Conservation (phyloP, 371 early-diverging fungal genomes). For the Lichtheimia ornata region DNA sequence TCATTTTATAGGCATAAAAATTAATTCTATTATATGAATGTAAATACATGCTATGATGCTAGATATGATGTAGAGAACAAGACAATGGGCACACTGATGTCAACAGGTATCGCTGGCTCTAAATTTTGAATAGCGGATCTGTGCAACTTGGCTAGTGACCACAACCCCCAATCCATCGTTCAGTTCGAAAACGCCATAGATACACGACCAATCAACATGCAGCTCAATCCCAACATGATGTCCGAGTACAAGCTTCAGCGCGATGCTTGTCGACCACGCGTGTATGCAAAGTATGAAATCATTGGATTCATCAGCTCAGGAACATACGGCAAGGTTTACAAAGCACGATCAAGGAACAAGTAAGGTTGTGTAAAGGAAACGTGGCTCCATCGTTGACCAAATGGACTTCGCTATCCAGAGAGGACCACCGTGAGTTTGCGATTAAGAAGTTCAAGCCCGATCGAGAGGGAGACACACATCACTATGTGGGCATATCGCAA, state of each 20-base stretch:
- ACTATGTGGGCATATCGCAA: constrained; percentile 87
- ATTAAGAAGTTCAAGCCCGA: constrained; percentile 97
- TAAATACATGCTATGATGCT: no score
- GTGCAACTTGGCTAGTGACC: no score
- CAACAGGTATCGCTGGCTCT: no score
- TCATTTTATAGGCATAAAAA: no score
- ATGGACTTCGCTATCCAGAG: constrained; percentile 29
- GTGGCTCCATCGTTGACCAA: background rate
- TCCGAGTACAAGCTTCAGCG: constrained; percentile 60
- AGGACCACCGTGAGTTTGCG: constrained; percentile 69
- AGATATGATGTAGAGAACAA: no score
- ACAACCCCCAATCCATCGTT: background rate
- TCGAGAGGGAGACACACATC: constrained; percentile 83
- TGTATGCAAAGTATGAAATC: constrained; percentile 80
- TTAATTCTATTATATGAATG: no score
- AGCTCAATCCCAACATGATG: constrained; percentile 29
- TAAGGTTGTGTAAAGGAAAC: constrained; percentile 19
- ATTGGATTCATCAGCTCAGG: constrained; percentile 91
- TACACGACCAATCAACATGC: background rate
- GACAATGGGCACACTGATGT: no score
- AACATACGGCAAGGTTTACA: constrained; percentile 94
- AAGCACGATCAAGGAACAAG: constrained; percentile 76
- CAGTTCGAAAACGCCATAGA: background rate
- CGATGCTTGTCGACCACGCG: constrained; percentile 64
- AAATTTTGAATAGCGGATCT: no score